A percentile compares a stretch with the other conserved stretches of the same genome.
phyloP scores from a whole-genome alignment of 2,329 filamentous ascomycete genomes.

The Alternaria sp. region DNA sequence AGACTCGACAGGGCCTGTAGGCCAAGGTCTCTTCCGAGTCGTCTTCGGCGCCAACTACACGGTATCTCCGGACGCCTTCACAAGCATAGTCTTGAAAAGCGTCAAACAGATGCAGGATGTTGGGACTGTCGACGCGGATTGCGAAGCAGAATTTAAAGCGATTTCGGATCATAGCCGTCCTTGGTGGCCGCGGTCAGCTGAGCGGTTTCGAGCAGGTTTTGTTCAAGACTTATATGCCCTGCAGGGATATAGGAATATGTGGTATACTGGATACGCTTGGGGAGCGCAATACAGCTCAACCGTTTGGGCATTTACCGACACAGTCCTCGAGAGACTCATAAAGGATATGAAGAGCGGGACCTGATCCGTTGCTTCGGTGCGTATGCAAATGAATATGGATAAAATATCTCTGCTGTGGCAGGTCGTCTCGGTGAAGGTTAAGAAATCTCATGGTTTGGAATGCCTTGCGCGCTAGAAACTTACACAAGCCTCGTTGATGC shows the following conservation, averaged over 20 bases:
- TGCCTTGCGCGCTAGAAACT: too few species aligned
- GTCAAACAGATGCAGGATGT: constrained; percentile 11
- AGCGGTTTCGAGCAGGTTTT: constrained; percentile 21
- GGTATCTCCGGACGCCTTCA: constrained; percentile 10
- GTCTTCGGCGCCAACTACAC: constrained; percentile 23
- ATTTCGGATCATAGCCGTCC: constrained; percentile 24
- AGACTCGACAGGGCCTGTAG: constrained; percentile 25
- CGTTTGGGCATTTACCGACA: constrained; percentile 30
- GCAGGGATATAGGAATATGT: constrained; percentile 26
- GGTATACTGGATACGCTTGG: constrained; percentile 29
- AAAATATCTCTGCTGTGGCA: background rate
- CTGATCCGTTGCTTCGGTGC: background rate
- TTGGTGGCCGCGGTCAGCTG: constrained; percentile 12
- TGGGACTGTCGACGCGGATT: constrained; percentile 13
- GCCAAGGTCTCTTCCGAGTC: constrained; percentile 20
- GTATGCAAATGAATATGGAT: background rate
- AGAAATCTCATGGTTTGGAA: too few species aligned
- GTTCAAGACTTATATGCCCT: constrained; percentile 27
- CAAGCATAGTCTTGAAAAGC: background rate
- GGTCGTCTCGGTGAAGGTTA: background rate
- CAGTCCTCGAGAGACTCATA: constrained; percentile 21
- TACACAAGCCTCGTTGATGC: background rate
- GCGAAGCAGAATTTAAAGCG: constrained; percentile 15
- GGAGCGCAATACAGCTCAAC: constrained; percentile 27
- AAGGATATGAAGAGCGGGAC: background rate